These are phyloP conservation scores for Diaporthe sp. DNA, from an alignment of 2,329 filamentous ascomycete species.

Conservation along the genomic window DNA sequence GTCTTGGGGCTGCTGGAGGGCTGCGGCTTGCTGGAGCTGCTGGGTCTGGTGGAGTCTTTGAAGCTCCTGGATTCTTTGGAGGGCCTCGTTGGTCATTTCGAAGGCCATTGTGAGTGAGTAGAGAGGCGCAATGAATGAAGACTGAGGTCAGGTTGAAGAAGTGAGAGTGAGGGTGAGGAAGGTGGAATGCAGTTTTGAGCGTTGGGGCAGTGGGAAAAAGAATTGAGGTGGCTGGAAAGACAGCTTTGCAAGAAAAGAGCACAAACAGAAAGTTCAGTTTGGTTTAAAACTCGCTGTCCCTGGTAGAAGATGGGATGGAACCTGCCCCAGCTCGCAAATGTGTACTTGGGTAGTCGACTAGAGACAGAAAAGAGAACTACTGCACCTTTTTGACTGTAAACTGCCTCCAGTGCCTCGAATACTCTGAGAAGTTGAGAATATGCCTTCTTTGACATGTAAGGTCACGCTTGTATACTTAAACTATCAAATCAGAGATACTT, in stretches of 20 bases:
- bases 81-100: not conserved
- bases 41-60: not conserved
- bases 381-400: not conserved
- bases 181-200: no score
- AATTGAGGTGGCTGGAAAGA: not conserved
- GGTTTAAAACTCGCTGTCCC: no score
- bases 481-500: no score
- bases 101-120: not conserved
- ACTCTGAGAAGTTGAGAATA: accelerated
- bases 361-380: not conserved
- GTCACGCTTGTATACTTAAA: not conserved
- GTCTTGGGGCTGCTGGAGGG: not conserved
- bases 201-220: no score
- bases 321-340: not conserved
- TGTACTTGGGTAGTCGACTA: not conserved
- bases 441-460: not conserved
- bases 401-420: not conserved
- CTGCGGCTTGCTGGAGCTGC: not conserved
- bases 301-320: not conserved
- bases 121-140: not conserved
- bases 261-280: not conserved
- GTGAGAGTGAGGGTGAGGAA: not conserved
- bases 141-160: not conserved
- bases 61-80: not conserved
- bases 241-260: no score